Evolutionary conservation across 2,329 filamentous ascomycete species (phyloP).

Genomic region (Chalaropsis thielavioides): DNA sequence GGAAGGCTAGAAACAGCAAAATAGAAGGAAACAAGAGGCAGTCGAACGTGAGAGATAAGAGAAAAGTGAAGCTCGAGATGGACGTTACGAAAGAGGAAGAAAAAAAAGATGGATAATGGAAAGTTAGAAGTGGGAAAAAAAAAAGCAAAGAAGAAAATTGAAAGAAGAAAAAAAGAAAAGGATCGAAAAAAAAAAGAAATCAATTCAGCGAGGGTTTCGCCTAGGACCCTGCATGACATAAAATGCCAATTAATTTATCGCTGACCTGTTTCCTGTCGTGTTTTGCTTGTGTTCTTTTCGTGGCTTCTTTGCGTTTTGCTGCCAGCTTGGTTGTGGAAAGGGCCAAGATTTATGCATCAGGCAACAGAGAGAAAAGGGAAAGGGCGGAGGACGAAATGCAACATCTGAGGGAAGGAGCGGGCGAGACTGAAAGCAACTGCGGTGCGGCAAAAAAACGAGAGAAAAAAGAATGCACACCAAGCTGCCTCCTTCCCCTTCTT

Average conservation of each 20-base stretch:
- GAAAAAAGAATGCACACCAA: neutral
- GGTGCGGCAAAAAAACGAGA: neutral
- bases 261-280: neutral
- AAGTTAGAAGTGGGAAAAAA: neutral
- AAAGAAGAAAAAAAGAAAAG: neutral
- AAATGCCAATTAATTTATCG: neutral
- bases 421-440: neutral
- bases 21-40: neutral
- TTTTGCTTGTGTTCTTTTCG: neutral
- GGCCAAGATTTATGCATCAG: conserved; percentile 4
- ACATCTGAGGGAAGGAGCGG: neutral
- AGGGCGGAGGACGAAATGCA: neutral
- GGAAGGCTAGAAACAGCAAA: neutral
- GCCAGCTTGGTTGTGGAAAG: neutral
- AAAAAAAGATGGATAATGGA: neutral
- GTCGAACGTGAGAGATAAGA: neutral
- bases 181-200: conserved; percentile 9
- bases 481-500: neutral
- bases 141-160: neutral
- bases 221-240: neutral
- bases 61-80: neutral
- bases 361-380: conserved; percentile 1
- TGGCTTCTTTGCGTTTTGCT: neutral
- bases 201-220: neutral
- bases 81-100: neutral